Evolutionary conservation across 2,329 filamentous ascomycete species (phyloP).

Genomic region (Chaetomium sp.): DNA sequence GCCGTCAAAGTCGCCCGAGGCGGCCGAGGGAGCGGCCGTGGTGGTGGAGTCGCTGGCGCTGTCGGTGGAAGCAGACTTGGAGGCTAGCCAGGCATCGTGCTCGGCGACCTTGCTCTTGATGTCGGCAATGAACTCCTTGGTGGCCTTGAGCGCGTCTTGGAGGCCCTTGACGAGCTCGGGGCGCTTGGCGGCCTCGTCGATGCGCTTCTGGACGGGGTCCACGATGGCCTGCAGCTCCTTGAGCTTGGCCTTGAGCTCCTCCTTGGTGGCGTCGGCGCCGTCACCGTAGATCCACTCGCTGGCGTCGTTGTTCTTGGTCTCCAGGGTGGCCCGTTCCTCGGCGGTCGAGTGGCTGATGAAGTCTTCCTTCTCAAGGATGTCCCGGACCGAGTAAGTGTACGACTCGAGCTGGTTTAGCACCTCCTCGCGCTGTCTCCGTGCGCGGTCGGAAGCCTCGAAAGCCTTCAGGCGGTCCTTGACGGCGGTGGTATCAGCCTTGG

Average conservation of each 20-base stretch:
- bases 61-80: constrained; percentile 49
- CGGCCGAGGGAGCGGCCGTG: constrained; percentile 50
- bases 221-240: constrained; percentile 78
- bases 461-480: constrained; percentile 73
- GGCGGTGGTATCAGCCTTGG: constrained; percentile 52
- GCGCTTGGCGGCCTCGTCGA: constrained; percentile 70
- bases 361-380: constrained; percentile 74
- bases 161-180: constrained; percentile 70
- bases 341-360: constrained; percentile 74
- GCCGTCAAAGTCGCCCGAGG: constrained; percentile 65
- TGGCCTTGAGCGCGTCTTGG: constrained; percentile 70
- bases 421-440: constrained; percentile 77
- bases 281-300: constrained; percentile 93
- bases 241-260: constrained; percentile 74
- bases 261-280: constrained; percentile 72
- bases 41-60: constrained; percentile 42
- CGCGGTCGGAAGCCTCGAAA: constrained; percentile 83
- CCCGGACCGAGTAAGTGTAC: constrained; percentile 86
- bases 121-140: constrained; percentile 68
- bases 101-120: constrained; percentile 71
- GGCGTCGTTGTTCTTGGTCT: constrained; percentile 66
- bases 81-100: constrained; percentile 63
- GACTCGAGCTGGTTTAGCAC: constrained; percentile 89
- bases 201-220: constrained; percentile 73
- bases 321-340: constrained; percentile 66